Evolutionary conservation across 2,329 filamentous ascomycete species (phyloP).

Genomic region (Albifimbria verrucaria): DNA sequence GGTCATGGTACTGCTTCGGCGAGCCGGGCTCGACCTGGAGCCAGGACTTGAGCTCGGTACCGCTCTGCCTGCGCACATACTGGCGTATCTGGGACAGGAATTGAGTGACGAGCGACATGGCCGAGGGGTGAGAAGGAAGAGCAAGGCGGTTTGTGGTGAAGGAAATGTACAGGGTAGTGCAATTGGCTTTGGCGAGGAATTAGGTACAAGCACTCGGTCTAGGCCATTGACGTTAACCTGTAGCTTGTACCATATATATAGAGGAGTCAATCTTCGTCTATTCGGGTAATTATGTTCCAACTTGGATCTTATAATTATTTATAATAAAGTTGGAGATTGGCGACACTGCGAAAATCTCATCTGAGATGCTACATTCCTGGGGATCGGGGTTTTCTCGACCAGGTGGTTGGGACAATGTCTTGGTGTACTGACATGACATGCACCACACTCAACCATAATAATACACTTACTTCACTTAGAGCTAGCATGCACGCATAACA

Average conservation of each 20-base stretch:
- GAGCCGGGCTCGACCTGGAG: slow-evolving; percentile 73
- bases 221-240: not conserved
- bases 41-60: slow-evolving; percentile 63
- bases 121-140: slow-evolving; percentile 2
- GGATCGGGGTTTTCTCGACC: too few relatives aligned
- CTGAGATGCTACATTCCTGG: too few relatives aligned
- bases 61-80: slow-evolving; percentile 59
- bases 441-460: too few relatives aligned
- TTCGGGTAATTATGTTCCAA: too few relatives aligned
- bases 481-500: not conserved
- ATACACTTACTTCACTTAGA: too few relatives aligned
- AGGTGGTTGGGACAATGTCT: too few relatives aligned
- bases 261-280: too few relatives aligned
- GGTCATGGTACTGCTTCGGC: slow-evolving; percentile 61
- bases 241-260: not conserved
- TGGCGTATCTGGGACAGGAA: slow-evolving; percentile 64
- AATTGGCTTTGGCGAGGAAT: not conserved
- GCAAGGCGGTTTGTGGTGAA: too few relatives aligned
- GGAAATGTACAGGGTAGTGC: not conserved
- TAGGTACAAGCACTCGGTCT: not conserved
- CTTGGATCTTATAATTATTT: too few relatives aligned
- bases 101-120: slow-evolving; percentile 62
- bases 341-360: too few relatives aligned
- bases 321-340: too few relatives aligned
- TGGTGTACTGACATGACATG: too few relatives aligned